Evolutionary conservation across 169 alveolate genomes (phyloP).

Genomic region (Plasmodium berghei): DNA sequence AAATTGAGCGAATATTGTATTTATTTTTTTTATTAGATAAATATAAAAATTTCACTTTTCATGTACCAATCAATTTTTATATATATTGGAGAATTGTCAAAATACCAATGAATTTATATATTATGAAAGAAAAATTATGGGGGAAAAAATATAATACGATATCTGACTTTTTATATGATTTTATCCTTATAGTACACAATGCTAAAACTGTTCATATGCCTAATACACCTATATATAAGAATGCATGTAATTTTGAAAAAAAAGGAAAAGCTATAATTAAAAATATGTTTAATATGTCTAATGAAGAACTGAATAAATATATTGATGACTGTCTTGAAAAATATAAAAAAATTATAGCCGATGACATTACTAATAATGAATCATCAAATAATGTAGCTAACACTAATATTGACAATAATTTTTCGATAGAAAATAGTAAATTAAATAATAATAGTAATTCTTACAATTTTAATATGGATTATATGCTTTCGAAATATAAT

Average conservation of each 20-base stretch:
- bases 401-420: slow-evolving; percentile 8
- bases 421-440: neutral
- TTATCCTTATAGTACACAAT: slow-evolving; percentile 79
- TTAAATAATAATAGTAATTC: no score
- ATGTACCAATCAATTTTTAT: slow-evolving; percentile 80
- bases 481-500: no score
- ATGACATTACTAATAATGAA: slow-evolving; percentile 5
- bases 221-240: slow-evolving; percentile 80
- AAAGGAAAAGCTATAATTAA: slow-evolving; percentile 76
- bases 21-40: slow-evolving; percentile 80
- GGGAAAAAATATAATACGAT: slow-evolving; percentile 77
- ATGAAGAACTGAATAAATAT: slow-evolving; percentile 41
- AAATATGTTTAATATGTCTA: slow-evolving; percentile 68
- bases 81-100: slow-evolving; percentile 86
- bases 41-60: slow-evolving; percentile 81
- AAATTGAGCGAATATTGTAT: slow-evolving; percentile 80
- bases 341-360: slow-evolving; percentile 12
- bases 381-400: neutral
- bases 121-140: slow-evolving; percentile 79
- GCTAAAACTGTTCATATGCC: slow-evolving; percentile 86
- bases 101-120: slow-evolving; percentile 84
- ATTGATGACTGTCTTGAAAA: slow-evolving; percentile 41
- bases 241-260: slow-evolving; percentile 79
- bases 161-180: slow-evolving; percentile 79
- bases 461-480: no score